phyloP scores from a whole-genome alignment of 768 basidiomycete genomes.

The Auricularia sp. region DNA sequence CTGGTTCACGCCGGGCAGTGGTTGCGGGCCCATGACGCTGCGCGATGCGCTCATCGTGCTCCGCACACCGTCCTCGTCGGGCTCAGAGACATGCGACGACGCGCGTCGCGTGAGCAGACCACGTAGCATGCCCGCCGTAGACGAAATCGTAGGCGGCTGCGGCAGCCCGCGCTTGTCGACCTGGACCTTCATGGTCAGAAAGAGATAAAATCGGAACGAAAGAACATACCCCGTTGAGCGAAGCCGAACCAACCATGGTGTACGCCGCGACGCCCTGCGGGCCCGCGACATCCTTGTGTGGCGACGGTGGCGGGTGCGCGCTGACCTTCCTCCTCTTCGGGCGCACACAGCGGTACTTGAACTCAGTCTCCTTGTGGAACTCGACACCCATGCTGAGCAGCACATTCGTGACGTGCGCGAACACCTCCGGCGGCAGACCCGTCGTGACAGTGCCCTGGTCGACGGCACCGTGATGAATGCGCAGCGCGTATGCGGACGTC shows the following conservation, averaged over 20 bases:
- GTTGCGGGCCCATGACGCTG: slow-evolving; percentile 8
- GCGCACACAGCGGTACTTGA: slow-evolving; percentile 78
- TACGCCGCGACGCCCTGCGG: slow-evolving; percentile 54
- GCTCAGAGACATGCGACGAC: slow-evolving; percentile 65
- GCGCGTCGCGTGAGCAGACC: slow-evolving; percentile 85
- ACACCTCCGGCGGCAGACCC: slow-evolving; percentile 73
- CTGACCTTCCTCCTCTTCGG: slow-evolving; percentile 54
- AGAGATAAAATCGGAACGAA: no score
- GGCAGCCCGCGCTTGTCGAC: slow-evolving; percentile 86
- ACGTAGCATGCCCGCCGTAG: slow-evolving; percentile 68
- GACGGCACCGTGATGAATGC: slow-evolving; percentile 86
- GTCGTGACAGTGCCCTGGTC: slow-evolving; percentile 86
- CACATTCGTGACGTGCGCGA: slow-evolving; percentile 71
- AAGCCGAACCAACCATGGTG: slow-evolving; percentile 70
- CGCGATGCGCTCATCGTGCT: slow-evolving; percentile 2
- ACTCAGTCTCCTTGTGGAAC: slow-evolving; percentile 79
- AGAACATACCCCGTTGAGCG: slow-evolving; percentile 70
- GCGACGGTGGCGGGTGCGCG: background rate
- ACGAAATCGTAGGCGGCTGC: slow-evolving; percentile 57
- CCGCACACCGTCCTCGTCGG: slow-evolving; percentile 13
- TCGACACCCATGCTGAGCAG: slow-evolving; percentile 87
- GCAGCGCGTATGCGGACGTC: slow-evolving; percentile 28
- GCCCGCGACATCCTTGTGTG: background rate
- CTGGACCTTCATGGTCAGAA: slow-evolving; percentile 26
- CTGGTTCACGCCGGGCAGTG: slow-evolving; percentile 16